These are phyloP conservation scores for Alternaria alternata DNA, from an alignment of 2,329 filamentous ascomycete genomes.

Conservation along the genomic window DNA sequence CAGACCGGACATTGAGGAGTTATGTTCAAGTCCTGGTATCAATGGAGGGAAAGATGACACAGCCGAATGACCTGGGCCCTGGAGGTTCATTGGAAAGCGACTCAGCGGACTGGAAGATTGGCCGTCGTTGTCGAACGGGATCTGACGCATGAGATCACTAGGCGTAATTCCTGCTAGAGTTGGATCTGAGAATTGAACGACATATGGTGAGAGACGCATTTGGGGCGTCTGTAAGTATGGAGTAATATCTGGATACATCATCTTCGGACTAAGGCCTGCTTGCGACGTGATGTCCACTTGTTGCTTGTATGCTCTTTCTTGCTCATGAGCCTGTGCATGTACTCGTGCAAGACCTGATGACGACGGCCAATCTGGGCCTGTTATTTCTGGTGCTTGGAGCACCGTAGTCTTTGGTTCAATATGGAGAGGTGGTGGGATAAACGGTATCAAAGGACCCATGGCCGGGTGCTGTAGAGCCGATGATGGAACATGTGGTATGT, in stretches of 20 bases:
- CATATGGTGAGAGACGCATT: slow-evolving; percentile 2
- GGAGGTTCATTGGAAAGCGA: not conserved
- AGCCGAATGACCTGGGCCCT: not conserved
- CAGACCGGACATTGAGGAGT: not conserved
- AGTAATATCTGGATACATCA: not conserved
- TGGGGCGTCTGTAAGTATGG: not conserved
- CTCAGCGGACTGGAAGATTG: not conserved
- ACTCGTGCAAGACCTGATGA: not conserved
- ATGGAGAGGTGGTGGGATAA: not conserved
- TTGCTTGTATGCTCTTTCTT: not conserved
- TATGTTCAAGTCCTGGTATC: no score
- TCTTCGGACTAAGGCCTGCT: not conserved
- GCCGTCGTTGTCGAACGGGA: not conserved
- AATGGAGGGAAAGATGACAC: not conserved
- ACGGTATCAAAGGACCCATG: not conserved
- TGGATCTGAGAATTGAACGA: not conserved
- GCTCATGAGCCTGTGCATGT: not conserved
- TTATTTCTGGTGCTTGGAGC: not conserved
- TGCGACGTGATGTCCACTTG: not conserved
- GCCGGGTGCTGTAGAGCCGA: not conserved
- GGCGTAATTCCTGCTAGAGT: not conserved
- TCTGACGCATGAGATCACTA: not conserved
- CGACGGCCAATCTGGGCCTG: not conserved
- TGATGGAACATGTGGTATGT: not conserved
- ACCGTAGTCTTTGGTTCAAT: not conserved